Evolutionary conservation across 208 protist species (phyloP).

Genomic region (Herpetomonas muscarum): DNA sequence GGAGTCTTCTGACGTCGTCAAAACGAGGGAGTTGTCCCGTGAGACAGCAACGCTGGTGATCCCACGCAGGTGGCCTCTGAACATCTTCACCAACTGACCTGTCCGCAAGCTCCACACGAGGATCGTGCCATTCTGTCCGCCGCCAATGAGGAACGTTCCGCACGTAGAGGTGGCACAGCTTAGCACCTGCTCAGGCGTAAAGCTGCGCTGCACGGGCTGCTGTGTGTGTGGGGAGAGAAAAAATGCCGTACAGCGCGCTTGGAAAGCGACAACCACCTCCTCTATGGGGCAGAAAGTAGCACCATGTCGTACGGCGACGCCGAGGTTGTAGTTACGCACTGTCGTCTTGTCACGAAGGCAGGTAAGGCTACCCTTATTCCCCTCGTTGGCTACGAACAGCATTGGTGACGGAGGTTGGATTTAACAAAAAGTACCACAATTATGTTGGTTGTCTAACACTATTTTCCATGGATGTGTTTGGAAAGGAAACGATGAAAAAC

Average conservation of each 20-base stretch:
- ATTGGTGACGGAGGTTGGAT: no score
- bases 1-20: conserved; percentile 71
- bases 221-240: conserved; percentile 59
- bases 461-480: no score
- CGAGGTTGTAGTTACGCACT: conserved; percentile 45
- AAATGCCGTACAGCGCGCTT: conserved; percentile 44
- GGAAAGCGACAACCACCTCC: conserved; percentile 36
- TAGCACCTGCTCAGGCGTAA: conserved; percentile 56
- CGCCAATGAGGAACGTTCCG: conserved; percentile 64
- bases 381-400: no score
- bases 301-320: conserved; percentile 23
- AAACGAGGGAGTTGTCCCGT: conserved; percentile 47
- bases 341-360: conserved; percentile 15
- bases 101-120: conserved; percentile 67
- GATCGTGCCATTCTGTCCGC: conserved; percentile 51
- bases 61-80: conserved; percentile 52
- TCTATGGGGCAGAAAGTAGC: conserved; percentile 39
- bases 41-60: conserved; percentile 60
- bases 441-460: no score
- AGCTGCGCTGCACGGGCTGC: conserved; percentile 68
- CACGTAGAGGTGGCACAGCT: conserved; percentile 45
- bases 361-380: no score
- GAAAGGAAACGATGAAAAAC: no score
- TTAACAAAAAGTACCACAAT: no score
- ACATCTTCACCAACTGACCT: conserved; percentile 60